Conservation (phyloP, 192 early-diverging fungal species). For the Backusella morwellensis region DNA sequence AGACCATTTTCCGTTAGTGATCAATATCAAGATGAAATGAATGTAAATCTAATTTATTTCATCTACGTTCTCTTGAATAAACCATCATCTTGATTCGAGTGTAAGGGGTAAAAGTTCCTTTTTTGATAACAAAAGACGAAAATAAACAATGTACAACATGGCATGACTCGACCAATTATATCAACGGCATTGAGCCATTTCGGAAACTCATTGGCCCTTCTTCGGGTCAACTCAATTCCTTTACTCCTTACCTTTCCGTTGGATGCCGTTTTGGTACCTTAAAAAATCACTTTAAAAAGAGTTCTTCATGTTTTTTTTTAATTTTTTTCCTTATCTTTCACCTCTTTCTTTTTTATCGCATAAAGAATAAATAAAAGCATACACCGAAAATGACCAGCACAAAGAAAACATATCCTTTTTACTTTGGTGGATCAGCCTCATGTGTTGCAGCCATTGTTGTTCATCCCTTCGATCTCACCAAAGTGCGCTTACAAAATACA, state of each 20-base stretch:
- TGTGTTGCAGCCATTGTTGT: conserved; percentile 57
- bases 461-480: conserved; percentile 83
- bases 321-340: not conserved
- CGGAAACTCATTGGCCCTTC: conserved; percentile 1
- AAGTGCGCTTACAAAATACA: conserved; percentile 73
- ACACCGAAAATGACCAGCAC: not conserved
- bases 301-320: not conserved
- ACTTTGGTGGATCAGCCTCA: conserved; percentile 44
- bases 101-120: not conserved
- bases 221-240: conserved; percentile 3
- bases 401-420: conserved; percentile 22
- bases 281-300: not conserved
- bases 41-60: not conserved
- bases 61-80: not conserved
- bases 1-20: not conserved
- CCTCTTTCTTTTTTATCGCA: not conserved
- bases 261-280: not conserved
- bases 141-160: not conserved
- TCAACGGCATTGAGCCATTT: not conserved
- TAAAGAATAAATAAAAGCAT: not conserved
- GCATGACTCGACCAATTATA: not conserved
- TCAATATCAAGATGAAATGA: not conserved
- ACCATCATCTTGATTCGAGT: not conserved
- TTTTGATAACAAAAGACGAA: not conserved
- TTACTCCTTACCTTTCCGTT: not conserved